Evolutionary conservation across 2,329 filamentous ascomycete species (phyloP).

Genomic region (Epichloe coenophiala): DNA sequence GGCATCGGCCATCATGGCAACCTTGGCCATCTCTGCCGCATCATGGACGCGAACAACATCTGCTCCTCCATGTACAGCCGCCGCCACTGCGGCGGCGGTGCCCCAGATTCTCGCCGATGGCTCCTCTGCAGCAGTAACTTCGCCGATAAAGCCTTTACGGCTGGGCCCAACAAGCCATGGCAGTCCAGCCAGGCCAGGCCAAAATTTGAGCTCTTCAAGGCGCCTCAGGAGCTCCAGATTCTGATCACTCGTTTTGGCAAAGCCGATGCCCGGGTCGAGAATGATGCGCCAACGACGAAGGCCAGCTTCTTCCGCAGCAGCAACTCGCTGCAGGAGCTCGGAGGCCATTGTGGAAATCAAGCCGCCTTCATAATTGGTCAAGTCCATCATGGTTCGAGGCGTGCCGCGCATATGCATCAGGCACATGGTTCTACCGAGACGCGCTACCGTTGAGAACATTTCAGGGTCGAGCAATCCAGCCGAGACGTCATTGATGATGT

Average conservation of each 20-base stretch:
- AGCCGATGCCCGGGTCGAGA: constrained; percentile 86
- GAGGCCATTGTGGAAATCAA: constrained; percentile 49
- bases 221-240: constrained; percentile 68
- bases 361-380: constrained; percentile 56
- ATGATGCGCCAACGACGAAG: constrained; percentile 89
- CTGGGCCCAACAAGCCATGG: constrained; percentile 87
- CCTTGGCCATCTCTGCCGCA: constrained; percentile 71
- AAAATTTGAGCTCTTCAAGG: constrained; percentile 49
- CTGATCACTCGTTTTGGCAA: constrained; percentile 71
- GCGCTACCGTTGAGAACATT: constrained; percentile 73
- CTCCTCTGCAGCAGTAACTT: constrained; percentile 60
- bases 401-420: constrained; percentile 93
- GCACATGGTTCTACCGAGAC: constrained; percentile 62
- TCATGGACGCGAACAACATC: constrained; percentile 92
- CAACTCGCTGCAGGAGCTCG: constrained; percentile 59
- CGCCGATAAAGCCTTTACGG: constrained; percentile 79
- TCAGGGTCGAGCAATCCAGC: constrained; percentile 63
- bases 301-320: constrained; percentile 64
- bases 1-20: constrained; percentile 82
- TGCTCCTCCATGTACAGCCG: constrained; percentile 69
- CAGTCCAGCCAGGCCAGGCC: constrained; percentile 51
- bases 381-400: constrained; percentile 63
- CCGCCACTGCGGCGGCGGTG: constrained; percentile 77
- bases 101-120: constrained; percentile 63
- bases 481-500: constrained; percentile 92